Percentiles rank a stretch among this genome's conserved stretches.
These are phyloP conservation scores for Cephalotrichum gorgonifer DNA, from an alignment of 2,329 filamentous ascomycete genomes.

Conservation along the genomic window DNA sequence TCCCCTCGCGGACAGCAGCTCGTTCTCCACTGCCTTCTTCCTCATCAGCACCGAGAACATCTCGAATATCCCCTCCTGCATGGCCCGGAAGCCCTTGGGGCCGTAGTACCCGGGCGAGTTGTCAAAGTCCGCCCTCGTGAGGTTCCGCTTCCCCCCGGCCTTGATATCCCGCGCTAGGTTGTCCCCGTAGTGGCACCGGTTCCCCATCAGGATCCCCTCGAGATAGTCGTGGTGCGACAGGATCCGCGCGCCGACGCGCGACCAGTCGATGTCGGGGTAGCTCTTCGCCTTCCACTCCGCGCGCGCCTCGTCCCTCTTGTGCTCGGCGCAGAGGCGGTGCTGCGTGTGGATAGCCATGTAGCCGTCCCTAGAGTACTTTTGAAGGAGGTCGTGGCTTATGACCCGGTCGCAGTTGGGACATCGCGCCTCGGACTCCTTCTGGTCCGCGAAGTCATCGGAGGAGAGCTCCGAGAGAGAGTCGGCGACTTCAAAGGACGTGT, in stretches of 20 bases:
- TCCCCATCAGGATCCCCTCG: slow-evolving; percentile 47
- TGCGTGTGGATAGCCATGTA: slow-evolving; percentile 48
- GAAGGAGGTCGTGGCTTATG: slow-evolving; percentile 46
- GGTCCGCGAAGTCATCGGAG: slow-evolving; percentile 3
- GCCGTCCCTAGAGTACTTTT: slow-evolving; percentile 34
- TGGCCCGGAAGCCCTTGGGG: slow-evolving; percentile 56
- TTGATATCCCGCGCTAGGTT: slow-evolving; percentile 43
- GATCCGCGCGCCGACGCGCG: slow-evolving; percentile 47
- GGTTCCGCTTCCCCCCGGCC: slow-evolving; percentile 46
- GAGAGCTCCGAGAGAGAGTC: slow-evolving; percentile 6
- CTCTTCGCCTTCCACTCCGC: slow-evolving; percentile 36
- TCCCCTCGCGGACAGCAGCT: slow-evolving; percentile 55
- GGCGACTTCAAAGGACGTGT: not conserved
- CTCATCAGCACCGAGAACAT: slow-evolving; percentile 51
- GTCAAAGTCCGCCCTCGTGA: slow-evolving; percentile 46
- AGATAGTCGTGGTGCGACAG: slow-evolving; percentile 43
- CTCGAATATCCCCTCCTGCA: slow-evolving; percentile 59
- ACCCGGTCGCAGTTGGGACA: slow-evolving; percentile 60
- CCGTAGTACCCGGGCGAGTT: slow-evolving; percentile 78
- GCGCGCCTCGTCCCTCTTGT: slow-evolving; percentile 45
- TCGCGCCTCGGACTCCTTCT: slow-evolving; percentile 14
- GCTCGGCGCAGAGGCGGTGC: slow-evolving; percentile 51
- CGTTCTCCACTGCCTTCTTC: slow-evolving; percentile 51
- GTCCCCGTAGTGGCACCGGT: slow-evolving; percentile 49
- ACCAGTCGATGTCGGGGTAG: slow-evolving; percentile 68